Percentiles rank a stretch among this genome's conserved stretches.
Conservation (phyloP, 2,329 filamentous ascomycete species). For the Drechslera avenae region DNA sequence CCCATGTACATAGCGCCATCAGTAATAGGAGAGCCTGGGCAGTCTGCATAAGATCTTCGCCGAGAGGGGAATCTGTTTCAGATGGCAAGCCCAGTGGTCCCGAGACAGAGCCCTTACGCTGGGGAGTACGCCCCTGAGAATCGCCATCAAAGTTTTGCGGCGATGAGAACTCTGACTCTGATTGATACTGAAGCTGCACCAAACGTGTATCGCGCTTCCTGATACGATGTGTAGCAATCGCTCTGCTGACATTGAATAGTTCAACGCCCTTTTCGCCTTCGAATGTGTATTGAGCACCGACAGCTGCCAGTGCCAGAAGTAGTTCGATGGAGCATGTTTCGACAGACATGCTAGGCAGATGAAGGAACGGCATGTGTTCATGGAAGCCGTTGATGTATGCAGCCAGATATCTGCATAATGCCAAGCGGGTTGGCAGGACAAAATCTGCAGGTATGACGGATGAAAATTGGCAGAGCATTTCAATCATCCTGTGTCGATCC, state of each 20-base stretch:
- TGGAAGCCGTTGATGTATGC: conserved; percentile 72
- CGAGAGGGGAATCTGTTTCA: conserved; percentile 21
- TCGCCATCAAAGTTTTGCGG: conserved; percentile 21
- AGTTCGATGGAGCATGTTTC: conserved; percentile 71
- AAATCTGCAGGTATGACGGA: conserved; percentile 66
- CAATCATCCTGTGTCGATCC: conserved; percentile 56
- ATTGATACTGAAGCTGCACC: conserved; percentile 32
- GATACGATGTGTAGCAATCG: conserved; percentile 59
- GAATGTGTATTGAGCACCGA: conserved; percentile 69
- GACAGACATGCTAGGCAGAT: conserved; percentile 68
- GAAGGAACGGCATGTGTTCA: conserved; percentile 66
- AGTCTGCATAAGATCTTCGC: conserved; percentile 61
- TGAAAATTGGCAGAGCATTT: conserved; percentile 66
- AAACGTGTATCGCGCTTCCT: conserved; percentile 56
- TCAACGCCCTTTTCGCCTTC: conserved; percentile 59
- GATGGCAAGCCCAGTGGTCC: conserved; percentile 37
- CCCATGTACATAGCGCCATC: conserved; percentile 66
- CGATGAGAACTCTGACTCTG: conserved; percentile 27
- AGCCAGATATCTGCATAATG: conserved; percentile 70
- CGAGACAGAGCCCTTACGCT: conserved; percentile 24
- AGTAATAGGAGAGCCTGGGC: conserved; percentile 67
- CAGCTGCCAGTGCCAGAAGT: conserved; percentile 68
- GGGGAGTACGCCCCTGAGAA: conserved; percentile 22
- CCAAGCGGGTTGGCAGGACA: conserved; percentile 70
- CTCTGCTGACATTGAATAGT: conserved; percentile 62